Conservation (phyloP, 768 basidiomycete species). For the Pulveroboletus sp. region DNA sequence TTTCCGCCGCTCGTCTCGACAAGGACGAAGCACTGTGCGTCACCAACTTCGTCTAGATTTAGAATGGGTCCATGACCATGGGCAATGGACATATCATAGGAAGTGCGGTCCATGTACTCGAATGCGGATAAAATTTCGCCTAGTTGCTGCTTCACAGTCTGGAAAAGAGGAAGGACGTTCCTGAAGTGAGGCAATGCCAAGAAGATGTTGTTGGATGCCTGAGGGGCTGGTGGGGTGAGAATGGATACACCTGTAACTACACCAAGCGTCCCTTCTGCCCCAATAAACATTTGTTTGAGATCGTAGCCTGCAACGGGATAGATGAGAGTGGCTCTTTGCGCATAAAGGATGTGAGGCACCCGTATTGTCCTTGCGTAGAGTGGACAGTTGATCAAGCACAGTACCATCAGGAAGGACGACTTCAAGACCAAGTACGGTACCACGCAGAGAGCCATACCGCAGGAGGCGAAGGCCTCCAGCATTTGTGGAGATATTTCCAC, state of each 20-base stretch:
- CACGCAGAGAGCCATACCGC: slow-evolving; percentile 93
- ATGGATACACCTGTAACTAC: slow-evolving; percentile 95
- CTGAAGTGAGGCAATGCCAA: slow-evolving; percentile 85
- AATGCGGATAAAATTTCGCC: slow-evolving; percentile 97
- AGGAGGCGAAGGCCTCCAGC: slow-evolving; percentile 95
- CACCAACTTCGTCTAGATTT: slow-evolving; percentile 67
- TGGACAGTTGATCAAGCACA: slow-evolving; percentile 83
- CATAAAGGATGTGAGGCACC: slow-evolving; percentile 44
- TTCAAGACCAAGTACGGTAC: slow-evolving; percentile 91
- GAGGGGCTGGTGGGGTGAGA: slow-evolving; percentile 78
- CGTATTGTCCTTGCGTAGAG: slow-evolving; percentile 95
- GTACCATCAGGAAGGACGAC: slow-evolving; percentile 95
- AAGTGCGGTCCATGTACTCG: slow-evolving; percentile 89
- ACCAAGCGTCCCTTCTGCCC: slow-evolving; percentile 94
- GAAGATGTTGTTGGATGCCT: slow-evolving; percentile 88
- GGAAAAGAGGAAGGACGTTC: slow-evolving; percentile 83
- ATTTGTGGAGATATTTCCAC: slow-evolving; percentile 95
- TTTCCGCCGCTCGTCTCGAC: slow-evolving; percentile 94
- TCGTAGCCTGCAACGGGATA: slow-evolving; percentile 71
- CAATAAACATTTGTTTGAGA: slow-evolving; percentile 98
- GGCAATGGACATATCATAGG: slow-evolving; percentile 80
- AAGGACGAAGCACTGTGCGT: slow-evolving; percentile 85
- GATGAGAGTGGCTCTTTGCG: background rate
- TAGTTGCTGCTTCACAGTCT: slow-evolving; percentile 73
- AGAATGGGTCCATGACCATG: slow-evolving; percentile 81